Conservation (phyloP, 225 moss, liverwort and hornwort species). For the Marchantia paleacea region DNA sequence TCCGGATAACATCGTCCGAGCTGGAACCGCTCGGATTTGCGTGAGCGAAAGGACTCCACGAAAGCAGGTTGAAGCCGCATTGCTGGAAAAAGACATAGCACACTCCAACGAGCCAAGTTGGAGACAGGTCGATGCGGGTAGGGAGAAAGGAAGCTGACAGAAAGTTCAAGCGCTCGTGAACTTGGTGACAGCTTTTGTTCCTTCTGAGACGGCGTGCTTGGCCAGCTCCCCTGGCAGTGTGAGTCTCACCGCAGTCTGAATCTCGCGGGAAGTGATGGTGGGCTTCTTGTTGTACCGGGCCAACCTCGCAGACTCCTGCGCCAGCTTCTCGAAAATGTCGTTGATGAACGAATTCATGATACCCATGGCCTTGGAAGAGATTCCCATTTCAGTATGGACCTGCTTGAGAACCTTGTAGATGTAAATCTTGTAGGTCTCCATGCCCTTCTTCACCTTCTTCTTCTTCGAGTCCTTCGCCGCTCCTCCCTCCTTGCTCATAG, state of each 20-base stretch:
- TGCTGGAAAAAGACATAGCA: no score
- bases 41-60: no score
- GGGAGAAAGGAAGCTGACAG: no score
- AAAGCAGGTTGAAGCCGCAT: no score
- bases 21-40: no score
- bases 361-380: conserved; percentile 25
- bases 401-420: conserved; percentile 29
- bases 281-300: conserved; percentile 30
- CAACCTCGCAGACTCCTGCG: conserved; percentile 26
- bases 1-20: no score
- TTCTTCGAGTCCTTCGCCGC: conserved; percentile 27
- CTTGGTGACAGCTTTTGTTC: conserved; percentile 30
- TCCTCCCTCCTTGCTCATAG: conserved; percentile 11
- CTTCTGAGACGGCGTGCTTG: conserved; percentile 29
- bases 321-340: conserved; percentile 27
- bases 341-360: conserved; percentile 31
- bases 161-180: conserved; percentile 22
- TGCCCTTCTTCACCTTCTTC: conserved; percentile 21
- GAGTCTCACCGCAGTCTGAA: conserved; percentile 26
- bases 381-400: conserved; percentile 23
- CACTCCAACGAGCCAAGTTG: no score
- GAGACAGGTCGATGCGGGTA: no score
- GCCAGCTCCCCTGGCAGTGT: conserved; percentile 28
- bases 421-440: conserved; percentile 27
- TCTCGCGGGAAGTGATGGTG: conserved; percentile 25